Base-by-base conservation (phyloP, 2,329 filamentous ascomycete genomes). In the Aspergillus ibericus region DNA sequence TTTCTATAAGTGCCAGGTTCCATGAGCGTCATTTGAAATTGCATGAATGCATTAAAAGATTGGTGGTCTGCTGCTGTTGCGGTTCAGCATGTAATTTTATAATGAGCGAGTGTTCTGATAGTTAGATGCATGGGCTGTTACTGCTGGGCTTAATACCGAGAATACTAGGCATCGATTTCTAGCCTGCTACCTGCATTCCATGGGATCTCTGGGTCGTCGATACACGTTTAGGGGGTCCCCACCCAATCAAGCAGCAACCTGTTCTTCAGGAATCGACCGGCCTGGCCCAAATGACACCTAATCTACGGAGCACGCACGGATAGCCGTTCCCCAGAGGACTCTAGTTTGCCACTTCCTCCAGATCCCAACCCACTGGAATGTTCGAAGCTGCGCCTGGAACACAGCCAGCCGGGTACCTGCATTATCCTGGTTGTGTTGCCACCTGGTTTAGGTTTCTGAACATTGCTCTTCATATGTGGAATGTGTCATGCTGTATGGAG, bases 41-140 rank as follows among this genome's bases (percentile, higher is more conserved):
- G 44, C 44, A 48, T 48, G 44, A 29, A 48, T 55, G 56, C 52
- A 59, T 59, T 47, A 27, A 59, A 55, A 59, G 52, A 54, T 38
- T 51, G 46, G 35, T 46, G 47, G n/a, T 29, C 36, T 40, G 27
- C 18, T 34, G 47, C 32, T 51, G 32, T 55, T 38, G 46, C n/a
- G 15, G 44, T 18, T 36, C 38, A 55, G 16, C 22, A 55, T 59
- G 44, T 59, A 59, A 55, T 55, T 29, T n/a, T 52, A 59, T 51
- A 55, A 55, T 51, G 36, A 47, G 25, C 50, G 22, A 48, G 25
- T 48, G 44, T 48, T 48, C 25, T 48, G 44, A 48, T 50, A 54
- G 44, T 38, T 48, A 50, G 47, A 54, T 42, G 46, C 32, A 40
- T 18, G 18, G 46, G 44, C 27, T 32, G 44, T 48, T 25, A 9